These are phyloP conservation scores for Ilex paraguariensis DNA, from an alignment of 305 asterid species.

Conservation along the genomic window DNA sequence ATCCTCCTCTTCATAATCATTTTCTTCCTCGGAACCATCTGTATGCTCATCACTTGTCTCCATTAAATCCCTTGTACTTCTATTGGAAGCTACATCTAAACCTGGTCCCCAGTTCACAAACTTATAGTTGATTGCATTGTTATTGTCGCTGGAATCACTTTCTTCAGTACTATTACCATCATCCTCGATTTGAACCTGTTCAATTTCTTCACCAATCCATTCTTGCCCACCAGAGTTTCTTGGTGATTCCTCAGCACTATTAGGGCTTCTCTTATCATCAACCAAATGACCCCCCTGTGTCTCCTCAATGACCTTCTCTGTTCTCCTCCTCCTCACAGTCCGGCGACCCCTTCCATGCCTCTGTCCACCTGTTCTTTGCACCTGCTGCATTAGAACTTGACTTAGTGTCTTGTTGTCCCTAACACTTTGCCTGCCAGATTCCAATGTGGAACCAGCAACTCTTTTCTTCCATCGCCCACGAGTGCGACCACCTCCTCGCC, in stretches of 20 bases:
- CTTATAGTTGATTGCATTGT: slow-evolving; percentile 20
- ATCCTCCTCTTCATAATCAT: slow-evolving; percentile 28
- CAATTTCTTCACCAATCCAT: slow-evolving; percentile 14
- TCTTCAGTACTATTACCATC: slow-evolving; percentile 55
- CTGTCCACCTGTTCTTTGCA: slow-evolving; percentile 56
- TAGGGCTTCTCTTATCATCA: slow-evolving; percentile 23
- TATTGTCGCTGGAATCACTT: slow-evolving; percentile 55
- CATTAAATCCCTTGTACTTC: slow-evolving; percentile 38
- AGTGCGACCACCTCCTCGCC: slow-evolving; percentile 50
- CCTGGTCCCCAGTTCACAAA: slow-evolving; percentile 44
- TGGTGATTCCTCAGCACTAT: slow-evolving; percentile 25
- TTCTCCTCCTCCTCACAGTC: slow-evolving; percentile 68
- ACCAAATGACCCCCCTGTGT: slow-evolving; percentile 28
- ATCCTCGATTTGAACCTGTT: slow-evolving; percentile 29
- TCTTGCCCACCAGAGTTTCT: slow-evolving; percentile 26
- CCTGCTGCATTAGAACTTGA: slow-evolving; percentile 56
- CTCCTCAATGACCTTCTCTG: slow-evolving; percentile 38
- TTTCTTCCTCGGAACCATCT: slow-evolving; percentile 26
- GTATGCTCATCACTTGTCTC: slow-evolving; percentile 69
- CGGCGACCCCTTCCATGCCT: slow-evolving; percentile 74
- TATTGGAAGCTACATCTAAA: slow-evolving; percentile 23
- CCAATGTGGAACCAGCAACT: slow-evolving; percentile 24
- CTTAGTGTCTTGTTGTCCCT: slow-evolving; percentile 44
- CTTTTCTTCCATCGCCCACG: slow-evolving; percentile 54
- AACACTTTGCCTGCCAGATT: slow-evolving; percentile 29